phyloP scores from a whole-genome alignment of 306 rosid species.

The Luffa acutangula region DNA sequence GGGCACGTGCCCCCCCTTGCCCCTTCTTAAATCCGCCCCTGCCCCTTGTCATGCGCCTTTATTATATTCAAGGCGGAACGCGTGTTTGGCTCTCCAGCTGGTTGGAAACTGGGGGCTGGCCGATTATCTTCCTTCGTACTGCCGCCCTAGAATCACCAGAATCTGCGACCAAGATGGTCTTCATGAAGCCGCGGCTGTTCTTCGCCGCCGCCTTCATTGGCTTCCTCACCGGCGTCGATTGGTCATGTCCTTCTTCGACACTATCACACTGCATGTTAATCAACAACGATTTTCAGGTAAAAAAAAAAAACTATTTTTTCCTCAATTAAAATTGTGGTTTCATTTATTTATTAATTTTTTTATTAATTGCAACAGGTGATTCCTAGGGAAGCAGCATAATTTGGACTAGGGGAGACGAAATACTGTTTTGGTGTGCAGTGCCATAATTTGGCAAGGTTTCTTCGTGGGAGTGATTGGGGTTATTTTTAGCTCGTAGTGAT shows the following conservation, averaged over 20 bases:
- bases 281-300: constrained; percentile 70
- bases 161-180: constrained; percentile 4
- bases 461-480: constrained; percentile 72
- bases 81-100: constrained; percentile 60
- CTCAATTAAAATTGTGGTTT: not conserved
- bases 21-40: too few relatives aligned
- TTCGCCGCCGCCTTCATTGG: constrained; percentile 34
- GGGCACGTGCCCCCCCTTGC: too few relatives aligned
- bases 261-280: constrained; percentile 56
- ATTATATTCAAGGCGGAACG: constrained; percentile 63
- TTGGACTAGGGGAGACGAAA: constrained; percentile 35
- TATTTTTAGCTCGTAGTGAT: constrained; percentile 54
- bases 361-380: constrained; percentile 30
- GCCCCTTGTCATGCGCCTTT: constrained; percentile 64
- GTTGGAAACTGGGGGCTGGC: constrained; percentile 63
- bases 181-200: constrained; percentile 32
- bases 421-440: constrained; percentile 50
- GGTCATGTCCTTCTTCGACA: constrained; percentile 55
- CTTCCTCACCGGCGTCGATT: constrained; percentile 44
- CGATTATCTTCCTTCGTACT: constrained; percentile 27
- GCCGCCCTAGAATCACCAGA: not conserved
- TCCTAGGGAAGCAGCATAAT: constrained; percentile 52
- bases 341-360: too few relatives aligned
- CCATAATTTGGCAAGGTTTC: constrained; percentile 64
- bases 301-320: too few relatives aligned